A percentile compares a stretch with the other conserved stretches of the same genome.
Conservation (phyloP, 768 basidiomycete genomes). For the Boletus patriciae region DNA sequence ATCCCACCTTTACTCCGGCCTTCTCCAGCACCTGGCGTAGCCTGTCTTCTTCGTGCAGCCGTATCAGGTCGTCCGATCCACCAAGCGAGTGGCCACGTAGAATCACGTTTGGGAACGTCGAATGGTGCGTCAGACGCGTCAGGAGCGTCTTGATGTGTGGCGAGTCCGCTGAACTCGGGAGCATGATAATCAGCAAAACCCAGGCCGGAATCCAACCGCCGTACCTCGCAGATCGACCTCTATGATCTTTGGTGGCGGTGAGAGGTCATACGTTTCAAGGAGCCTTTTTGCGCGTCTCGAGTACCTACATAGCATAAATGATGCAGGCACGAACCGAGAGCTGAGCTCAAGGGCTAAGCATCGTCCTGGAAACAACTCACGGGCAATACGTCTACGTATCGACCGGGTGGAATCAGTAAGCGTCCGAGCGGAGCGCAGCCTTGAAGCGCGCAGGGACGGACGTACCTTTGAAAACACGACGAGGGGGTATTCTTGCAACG, state of each 20-base stretch:
- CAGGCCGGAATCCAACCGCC: slow-evolving; percentile 4
- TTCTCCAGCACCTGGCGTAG: slow-evolving; percentile 48
- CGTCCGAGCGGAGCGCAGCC: neutral
- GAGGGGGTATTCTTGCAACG: slow-evolving; percentile 57
- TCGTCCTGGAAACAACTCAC: slow-evolving; percentile 43
- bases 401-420: neutral
- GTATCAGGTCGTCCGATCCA: slow-evolving; percentile 60
- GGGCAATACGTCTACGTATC: slow-evolving; percentile 64
- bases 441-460: neutral
- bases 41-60: slow-evolving; percentile 43
- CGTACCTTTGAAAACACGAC: slow-evolving; percentile 81
- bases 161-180: slow-evolving; percentile 49
- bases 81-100: slow-evolving; percentile 63
- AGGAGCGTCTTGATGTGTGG: slow-evolving; percentile 64
- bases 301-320: slow-evolving; percentile 17
- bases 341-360: too few species aligned
- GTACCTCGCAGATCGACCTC: slow-evolving; percentile 74
- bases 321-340: neutral
- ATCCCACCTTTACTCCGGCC: slow-evolving; percentile 43
- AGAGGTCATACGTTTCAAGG: slow-evolving; percentile 56
- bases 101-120: slow-evolving; percentile 77
- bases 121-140: slow-evolving; percentile 59
- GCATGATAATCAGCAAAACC: neutral
- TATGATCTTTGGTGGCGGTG: slow-evolving; percentile 64
- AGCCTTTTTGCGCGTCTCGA: slow-evolving; percentile 44